These are phyloP conservation scores for Drechslerella coelobrocha DNA, from an alignment of 2,329 filamentous ascomycete genomes.

Conservation along the genomic window DNA sequence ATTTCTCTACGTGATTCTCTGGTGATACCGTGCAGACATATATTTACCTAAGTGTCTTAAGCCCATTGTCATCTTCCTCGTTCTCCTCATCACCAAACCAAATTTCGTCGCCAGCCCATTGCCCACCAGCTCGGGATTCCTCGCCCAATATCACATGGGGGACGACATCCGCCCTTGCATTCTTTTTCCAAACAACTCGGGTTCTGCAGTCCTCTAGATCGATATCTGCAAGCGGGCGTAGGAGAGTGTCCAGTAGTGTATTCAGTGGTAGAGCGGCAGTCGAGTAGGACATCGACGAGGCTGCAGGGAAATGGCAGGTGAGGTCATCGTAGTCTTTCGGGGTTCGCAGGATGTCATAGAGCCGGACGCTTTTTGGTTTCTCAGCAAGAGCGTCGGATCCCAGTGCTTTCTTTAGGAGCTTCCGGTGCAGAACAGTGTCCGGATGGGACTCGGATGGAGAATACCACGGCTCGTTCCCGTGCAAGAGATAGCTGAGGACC, in stretches of 20 bases:
- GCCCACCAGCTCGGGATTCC: conserved; percentile 63
- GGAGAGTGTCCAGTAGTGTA: conserved; percentile 67
- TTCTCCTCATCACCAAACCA: conserved; percentile 46
- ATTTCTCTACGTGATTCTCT: not conserved
- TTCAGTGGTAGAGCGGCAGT: conserved; percentile 69
- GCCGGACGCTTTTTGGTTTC: conserved; percentile 49
- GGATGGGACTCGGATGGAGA: conserved; percentile 61
- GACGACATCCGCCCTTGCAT: conserved; percentile 63
- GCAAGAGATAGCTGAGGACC: conserved; percentile 69
- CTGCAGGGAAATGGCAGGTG: conserved; percentile 65
- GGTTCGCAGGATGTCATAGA: conserved; percentile 61
- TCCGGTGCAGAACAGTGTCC: conserved; percentile 65
- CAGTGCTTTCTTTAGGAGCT: conserved; percentile 55
- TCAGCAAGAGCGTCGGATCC: conserved; percentile 20
- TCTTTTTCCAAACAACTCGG: conserved; percentile 65
- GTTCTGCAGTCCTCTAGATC: conserved; percentile 63
- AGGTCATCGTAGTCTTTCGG: conserved; percentile 62
- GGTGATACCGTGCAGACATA: not conserved
- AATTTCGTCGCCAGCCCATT: conserved; percentile 66
- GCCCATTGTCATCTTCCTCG: conserved; percentile 59
- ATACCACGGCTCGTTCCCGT: conserved; percentile 68
- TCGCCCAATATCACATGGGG: conserved; percentile 66
- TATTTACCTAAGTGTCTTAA: conserved; percentile 63
- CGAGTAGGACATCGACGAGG: conserved; percentile 67
- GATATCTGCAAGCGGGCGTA: conserved; percentile 67